Evolutionary conservation across 2,329 filamentous ascomycete species (phyloP).

Genomic region (Neofusicoccum umdonicola): DNA sequence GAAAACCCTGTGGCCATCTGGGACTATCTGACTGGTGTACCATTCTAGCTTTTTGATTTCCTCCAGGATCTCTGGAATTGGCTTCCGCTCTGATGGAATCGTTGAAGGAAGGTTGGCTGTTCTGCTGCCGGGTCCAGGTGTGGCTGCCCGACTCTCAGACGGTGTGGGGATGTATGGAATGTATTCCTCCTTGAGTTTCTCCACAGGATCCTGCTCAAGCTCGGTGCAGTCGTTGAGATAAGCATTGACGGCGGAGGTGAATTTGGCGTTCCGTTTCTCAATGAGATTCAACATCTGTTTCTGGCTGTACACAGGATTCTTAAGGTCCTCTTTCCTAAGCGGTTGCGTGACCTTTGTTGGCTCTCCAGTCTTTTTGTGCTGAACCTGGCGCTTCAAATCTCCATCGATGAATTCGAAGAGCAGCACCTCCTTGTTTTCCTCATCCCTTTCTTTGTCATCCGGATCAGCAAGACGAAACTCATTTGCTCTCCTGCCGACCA

Average conservation of each 20-base stretch:
- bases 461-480: constrained; percentile 32
- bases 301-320: constrained; percentile 89
- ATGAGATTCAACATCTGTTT: constrained; percentile 88
- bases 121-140: constrained; percentile 38
- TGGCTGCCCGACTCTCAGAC: constrained; percentile 44
- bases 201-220: constrained; percentile 64
- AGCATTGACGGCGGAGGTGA: constrained; percentile 69
- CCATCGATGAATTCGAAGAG: constrained; percentile 92
- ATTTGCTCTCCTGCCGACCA: constrained; percentile 57
- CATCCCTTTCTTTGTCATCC: constrained; percentile 34
- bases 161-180: constrained; percentile 63
- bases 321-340: constrained; percentile 74
- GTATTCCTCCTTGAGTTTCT: constrained; percentile 59
- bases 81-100: constrained; percentile 77
- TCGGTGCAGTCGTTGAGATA: constrained; percentile 74
- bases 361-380: constrained; percentile 70
- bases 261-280: constrained; percentile 84
- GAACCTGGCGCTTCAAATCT: constrained; percentile 79
- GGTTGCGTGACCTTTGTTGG: constrained; percentile 65
- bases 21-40: constrained; percentile 91
- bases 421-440: constrained; percentile 64
- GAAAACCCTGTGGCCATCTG: constrained; percentile 87
- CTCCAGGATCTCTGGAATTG: constrained; percentile 78
- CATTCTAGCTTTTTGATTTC: constrained; percentile 80
- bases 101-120: constrained; percentile 55